Conservation (phyloP, 2,329 filamentous ascomycete species). For the Diaporthe capsici region DNA sequence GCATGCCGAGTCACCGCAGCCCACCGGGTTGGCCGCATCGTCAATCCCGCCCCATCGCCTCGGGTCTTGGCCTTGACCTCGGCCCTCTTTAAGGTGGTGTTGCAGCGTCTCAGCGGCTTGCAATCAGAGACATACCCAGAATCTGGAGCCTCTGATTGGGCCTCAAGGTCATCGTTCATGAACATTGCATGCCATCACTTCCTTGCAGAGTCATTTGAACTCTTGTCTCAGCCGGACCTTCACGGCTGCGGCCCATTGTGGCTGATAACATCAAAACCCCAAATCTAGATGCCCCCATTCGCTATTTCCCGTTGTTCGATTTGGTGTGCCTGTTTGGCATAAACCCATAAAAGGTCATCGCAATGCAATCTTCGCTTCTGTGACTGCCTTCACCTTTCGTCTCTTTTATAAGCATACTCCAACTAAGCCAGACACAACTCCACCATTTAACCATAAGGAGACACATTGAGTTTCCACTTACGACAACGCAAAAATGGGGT, state of each 20-base stretch:
- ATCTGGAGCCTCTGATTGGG: neutral
- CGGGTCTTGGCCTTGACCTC: too few relatives aligned
- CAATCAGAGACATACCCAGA: too few relatives aligned
- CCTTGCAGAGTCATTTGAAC: too few relatives aligned
- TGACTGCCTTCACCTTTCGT: too few relatives aligned
- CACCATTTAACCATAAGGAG: neutral
- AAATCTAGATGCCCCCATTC: neutral
- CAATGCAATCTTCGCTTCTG: neutral
- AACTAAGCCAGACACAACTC: neutral
- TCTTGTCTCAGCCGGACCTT: neutral
- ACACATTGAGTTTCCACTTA: rapidly evolving
- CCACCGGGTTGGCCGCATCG: conserved; percentile 31
- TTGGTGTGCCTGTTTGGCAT: neutral
- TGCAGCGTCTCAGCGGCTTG: too few relatives aligned
- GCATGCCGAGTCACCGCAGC: neutral
- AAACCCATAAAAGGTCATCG: neutral
- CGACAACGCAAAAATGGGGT: neutral
- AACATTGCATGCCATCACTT: too few relatives aligned
- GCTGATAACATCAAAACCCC: neutral
- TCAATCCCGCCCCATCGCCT: neutral
- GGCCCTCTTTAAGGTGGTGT: too few relatives aligned
- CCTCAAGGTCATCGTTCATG: neutral
- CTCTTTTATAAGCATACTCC: neutral
- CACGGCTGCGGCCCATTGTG: neutral
- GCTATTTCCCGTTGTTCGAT: neutral